Evolutionary conservation across 129 eudicot species (phyloP).

Genomic region (Oenanthe sinensis): DNA sequence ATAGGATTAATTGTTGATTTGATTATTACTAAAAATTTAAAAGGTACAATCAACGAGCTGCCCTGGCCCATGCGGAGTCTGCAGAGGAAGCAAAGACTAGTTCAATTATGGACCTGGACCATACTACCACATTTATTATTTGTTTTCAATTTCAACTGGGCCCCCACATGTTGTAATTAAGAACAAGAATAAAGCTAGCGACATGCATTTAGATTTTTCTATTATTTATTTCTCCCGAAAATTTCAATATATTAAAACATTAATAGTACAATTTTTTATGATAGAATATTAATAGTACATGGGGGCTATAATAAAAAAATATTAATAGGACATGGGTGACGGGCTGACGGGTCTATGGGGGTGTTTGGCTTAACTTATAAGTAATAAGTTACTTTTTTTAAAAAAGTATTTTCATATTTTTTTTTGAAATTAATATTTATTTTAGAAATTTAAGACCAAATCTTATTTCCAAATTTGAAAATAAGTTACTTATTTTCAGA

Average conservation of each 20-base stretch:
- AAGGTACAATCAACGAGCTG: not conserved
- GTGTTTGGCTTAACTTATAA: too few relatives aligned
- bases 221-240: not conserved
- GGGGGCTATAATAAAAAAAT: not conserved
- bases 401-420: too few relatives aligned
- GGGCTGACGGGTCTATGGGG: too few relatives aligned
- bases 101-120: conserved; percentile 7
- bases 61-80: not conserved
- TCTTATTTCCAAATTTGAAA: too few relatives aligned
- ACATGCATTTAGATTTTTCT: not conserved
- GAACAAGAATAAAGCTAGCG: not conserved
- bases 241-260: too few relatives aligned
- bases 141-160: not conserved
- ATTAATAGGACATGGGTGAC: too few relatives aligned
- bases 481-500: too few relatives aligned
- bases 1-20: not conserved
- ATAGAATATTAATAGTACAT: not conserved
- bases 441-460: too few relatives aligned
- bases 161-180: not conserved
- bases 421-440: too few relatives aligned
- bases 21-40: not conserved
- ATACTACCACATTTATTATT: not conserved
- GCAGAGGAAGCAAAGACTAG: not conserved
- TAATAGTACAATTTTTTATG: too few relatives aligned
- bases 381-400: too few relatives aligned